A percentile compares a stretch with the other conserved stretches of the same genome.
Conservation (phyloP, 2,329 filamentous ascomycete species). For the Pezicula neosporulosa region DNA sequence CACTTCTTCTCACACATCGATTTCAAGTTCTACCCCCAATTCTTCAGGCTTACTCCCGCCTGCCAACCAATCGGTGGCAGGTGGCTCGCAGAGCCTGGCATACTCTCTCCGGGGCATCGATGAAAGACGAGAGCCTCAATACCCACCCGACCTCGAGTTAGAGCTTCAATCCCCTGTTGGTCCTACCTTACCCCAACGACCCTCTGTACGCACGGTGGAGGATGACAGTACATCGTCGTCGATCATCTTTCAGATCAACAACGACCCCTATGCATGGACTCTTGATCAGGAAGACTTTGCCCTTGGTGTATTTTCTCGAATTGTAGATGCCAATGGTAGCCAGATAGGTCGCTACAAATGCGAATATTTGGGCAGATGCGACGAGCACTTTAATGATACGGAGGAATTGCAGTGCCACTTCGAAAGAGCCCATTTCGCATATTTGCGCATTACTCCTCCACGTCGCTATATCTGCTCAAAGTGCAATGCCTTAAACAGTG, state of each 20-base stretch:
- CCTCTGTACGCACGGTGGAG: too few relatives aligned
- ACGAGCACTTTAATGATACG: constrained; percentile 8
- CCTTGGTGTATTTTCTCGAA: neutral
- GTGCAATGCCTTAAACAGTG: constrained; percentile 3
- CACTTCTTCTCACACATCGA: neutral
- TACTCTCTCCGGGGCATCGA: too few relatives aligned
- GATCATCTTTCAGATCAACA: too few relatives aligned
- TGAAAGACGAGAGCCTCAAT: too few relatives aligned
- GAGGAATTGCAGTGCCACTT: constrained; percentile 23
- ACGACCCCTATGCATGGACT: neutral
- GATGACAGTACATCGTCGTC: neutral
- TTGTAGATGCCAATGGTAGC: neutral
- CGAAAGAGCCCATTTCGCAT: constrained; percentile 19
- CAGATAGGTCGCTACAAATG: constrained; percentile 11
- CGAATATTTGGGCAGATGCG: constrained; percentile 16
- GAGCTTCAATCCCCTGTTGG: too few relatives aligned
- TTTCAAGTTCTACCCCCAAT: too few relatives aligned
- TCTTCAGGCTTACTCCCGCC: too few relatives aligned
- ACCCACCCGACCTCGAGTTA: too few relatives aligned
- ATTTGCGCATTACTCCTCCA: constrained; percentile 19
- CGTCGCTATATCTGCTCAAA: constrained; percentile 16
- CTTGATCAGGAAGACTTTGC: neutral
- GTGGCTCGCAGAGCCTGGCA: too few relatives aligned
- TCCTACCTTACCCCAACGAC: too few relatives aligned
- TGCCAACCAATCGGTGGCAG: too few relatives aligned